Evolutionary conservation across 768 basidiomycete species (phyloP), one percentile per base, ranked within the genome.

Genomic region (Amanita pseudoporphyria): DNA sequence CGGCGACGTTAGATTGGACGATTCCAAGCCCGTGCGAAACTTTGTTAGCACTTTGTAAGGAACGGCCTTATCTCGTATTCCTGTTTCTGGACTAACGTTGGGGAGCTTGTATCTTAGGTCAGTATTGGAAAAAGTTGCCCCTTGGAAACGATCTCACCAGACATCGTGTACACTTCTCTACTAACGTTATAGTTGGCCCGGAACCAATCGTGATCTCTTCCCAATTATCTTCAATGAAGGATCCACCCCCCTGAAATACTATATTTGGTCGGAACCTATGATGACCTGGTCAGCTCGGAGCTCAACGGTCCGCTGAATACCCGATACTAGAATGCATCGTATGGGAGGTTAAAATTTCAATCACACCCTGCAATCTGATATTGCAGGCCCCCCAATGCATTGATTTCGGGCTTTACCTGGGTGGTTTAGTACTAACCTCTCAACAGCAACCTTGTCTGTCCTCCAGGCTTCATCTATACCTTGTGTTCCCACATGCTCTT

Each of bases 191-290:
- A 9, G 60, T 50, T 24, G 72, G 68, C n/a, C 62, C 58, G 43
- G 72, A 65, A 26, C 74, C 73, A 56, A 86, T 71, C 3, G 62
- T 55, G 33, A 88, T 73, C 60, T 80, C 78, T 52, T 78, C 74
- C 76, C 84, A 79, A 32, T 68, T 61, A 56, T 90, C 87, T 60
- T 90, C 87, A 9, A 77, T 73, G 60, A 86, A 90, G 4, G 86
- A 76, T 3, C 72, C 73, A 1, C 76, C 82, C 14, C 87, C 87
- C 47, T 66, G 67, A 55, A 88, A 61, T 6, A 88, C 74, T 45
- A 90, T 79, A 58, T 89, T 90, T 0, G 87, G 86, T 44, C 87
- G 68, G 67, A 87, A 90, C 57, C 86, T 87, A 56, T 18, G 36
- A 47, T 28, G 16, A 21, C 30, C 40, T 33, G 39, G 53, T 52